Evolutionary conservation across 1,284 basidiomycete species (phyloP).

Genomic region (Laetiporus sulphureus): DNA sequence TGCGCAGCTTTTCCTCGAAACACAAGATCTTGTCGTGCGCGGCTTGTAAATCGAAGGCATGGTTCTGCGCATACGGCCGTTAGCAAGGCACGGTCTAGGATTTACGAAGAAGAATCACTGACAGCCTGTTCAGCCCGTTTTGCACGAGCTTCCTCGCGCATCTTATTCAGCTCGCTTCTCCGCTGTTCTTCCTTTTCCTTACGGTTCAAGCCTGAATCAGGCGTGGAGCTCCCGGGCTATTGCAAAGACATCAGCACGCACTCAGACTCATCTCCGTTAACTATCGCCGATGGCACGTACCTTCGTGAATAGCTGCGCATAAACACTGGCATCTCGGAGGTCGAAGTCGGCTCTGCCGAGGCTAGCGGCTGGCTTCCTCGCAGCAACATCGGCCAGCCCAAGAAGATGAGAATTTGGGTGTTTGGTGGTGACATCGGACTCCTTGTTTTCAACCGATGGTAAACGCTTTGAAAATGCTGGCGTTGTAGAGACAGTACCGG

Average conservation of each 20-base stretch:
- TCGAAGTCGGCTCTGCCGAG: slow-evolving; percentile 52
- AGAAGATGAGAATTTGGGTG: too few relatives aligned
- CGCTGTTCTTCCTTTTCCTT: slow-evolving; percentile 66
- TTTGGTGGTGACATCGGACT: slow-evolving; percentile 20
- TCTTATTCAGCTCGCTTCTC: slow-evolving; percentile 57
- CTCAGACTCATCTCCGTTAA: too few relatives aligned
- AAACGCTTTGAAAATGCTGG: slow-evolving; percentile 22
- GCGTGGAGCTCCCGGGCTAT: slow-evolving; percentile 44
- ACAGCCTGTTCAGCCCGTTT: slow-evolving; percentile 53
- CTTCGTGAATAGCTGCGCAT: slow-evolving; percentile 52
- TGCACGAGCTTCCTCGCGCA: slow-evolving; percentile 64
- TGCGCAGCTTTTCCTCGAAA: slow-evolving; percentile 54
- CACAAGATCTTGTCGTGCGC: slow-evolving; percentile 60
- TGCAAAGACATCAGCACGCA: too few relatives aligned
- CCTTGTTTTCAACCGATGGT: slow-evolving; percentile 14
- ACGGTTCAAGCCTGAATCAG: slow-evolving; percentile 49
- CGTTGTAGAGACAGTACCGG: slow-evolving; percentile 23
- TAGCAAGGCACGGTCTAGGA: slow-evolving; percentile 7
- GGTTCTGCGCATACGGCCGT: slow-evolving; percentile 34
- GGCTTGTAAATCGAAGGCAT: slow-evolving; percentile 62
- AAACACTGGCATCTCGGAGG: slow-evolving; percentile 52
- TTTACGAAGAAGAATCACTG: slow-evolving; percentile 16
- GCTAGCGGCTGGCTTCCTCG: slow-evolving; percentile 32
- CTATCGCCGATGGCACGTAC: slow-evolving; percentile 33
- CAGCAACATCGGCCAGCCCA: slow-evolving; percentile 13